These are phyloP conservation scores for Barbatosphaeria neglecta DNA, from an alignment of 495 filamentous ascomycete genomes.

Conservation along the genomic window DNA sequence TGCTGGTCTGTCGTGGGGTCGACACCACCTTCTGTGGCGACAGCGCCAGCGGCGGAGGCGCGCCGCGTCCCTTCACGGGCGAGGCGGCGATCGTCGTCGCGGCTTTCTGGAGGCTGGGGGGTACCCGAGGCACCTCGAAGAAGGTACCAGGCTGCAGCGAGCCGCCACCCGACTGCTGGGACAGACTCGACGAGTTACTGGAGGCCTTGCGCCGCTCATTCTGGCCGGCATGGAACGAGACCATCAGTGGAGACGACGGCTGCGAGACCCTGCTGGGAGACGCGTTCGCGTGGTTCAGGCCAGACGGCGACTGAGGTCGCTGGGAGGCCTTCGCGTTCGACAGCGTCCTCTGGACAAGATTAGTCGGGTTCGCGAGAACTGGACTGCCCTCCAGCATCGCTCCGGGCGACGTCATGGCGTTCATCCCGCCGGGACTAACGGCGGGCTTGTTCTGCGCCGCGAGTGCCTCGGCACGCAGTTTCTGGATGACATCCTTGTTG, in stretches of 20 bases:
- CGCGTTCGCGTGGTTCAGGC: slow-evolving; percentile 62
- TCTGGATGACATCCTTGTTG: slow-evolving; percentile 97
- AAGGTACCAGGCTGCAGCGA: slow-evolving; percentile 64
- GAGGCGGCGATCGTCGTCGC: slow-evolving; percentile 50
- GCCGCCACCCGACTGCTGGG: slow-evolving; percentile 61
- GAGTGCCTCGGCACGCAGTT: slow-evolving; percentile 78
- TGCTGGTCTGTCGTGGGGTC: slow-evolving; percentile 34
- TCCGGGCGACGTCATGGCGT: slow-evolving; percentile 29
- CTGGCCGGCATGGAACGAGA: slow-evolving; percentile 79
- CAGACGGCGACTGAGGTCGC: slow-evolving; percentile 76
- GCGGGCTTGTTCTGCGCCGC: slow-evolving; percentile 46
- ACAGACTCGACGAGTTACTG: slow-evolving; percentile 73
- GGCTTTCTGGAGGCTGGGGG: slow-evolving; percentile 47
- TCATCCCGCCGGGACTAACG: slow-evolving; percentile 28
- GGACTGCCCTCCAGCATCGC: slow-evolving; percentile 80
- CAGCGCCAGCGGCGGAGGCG: slow-evolving; percentile 35
- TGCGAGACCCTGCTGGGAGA: slow-evolving; percentile 83
- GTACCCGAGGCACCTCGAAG: slow-evolving; percentile 56
- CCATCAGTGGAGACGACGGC: slow-evolving; percentile 85
- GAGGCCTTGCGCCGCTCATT: slow-evolving; percentile 54
- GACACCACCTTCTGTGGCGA: slow-evolving; percentile 40
- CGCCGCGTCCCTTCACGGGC: slow-evolving; percentile 62
- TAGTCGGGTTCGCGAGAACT: slow-evolving; percentile 60
- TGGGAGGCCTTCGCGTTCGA: slow-evolving; percentile 64
- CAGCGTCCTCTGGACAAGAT: slow-evolving; percentile 68